A percentile compares a stretch with the other conserved stretches of the same genome.
These are phyloP conservation scores for Gymnopilus dilepis DNA, from an alignment of 768 basidiomycete genomes.

Conservation along the genomic window DNA sequence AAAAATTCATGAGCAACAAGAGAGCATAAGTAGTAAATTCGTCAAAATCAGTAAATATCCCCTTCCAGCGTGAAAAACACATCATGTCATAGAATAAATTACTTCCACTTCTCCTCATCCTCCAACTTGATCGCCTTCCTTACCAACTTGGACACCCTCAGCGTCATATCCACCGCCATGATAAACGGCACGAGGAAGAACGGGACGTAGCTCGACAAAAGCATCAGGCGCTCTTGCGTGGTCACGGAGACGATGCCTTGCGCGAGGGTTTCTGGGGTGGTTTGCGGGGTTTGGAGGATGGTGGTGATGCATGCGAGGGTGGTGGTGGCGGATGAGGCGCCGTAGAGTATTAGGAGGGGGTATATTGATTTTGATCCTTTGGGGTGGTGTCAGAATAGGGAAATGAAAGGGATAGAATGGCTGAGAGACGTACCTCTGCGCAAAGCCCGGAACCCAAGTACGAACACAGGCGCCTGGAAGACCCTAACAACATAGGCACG, in stretches of 20 bases:
- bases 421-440: conserved; percentile 53
- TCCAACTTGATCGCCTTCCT: conserved; percentile 31
- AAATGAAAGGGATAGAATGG: neutral
- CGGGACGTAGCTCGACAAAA: conserved; percentile 75
- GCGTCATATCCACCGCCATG: conserved; percentile 77
- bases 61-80: too few species aligned
- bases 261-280: conserved; percentile 30
- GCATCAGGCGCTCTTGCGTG: conserved; percentile 52
- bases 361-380: conserved; percentile 59
- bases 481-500: conserved; percentile 40
- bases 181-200: conserved; percentile 74
- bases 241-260: conserved; percentile 46
- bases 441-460: conserved; percentile 67
- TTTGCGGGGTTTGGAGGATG: conserved; percentile 56
- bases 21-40: neutral
- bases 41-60: too few species aligned
- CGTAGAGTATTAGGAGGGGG: conserved; percentile 72
- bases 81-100: too few species aligned
- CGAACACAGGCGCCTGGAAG: conserved; percentile 80
- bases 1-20: too few species aligned
- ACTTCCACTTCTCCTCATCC: conserved; percentile 36
- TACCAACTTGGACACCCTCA: conserved; percentile 41
- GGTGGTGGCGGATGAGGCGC: conserved; percentile 78
- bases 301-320: conserved; percentile 72
- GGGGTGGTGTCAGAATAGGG: neutral